Conservation (phyloP, 495 filamentous ascomycete genomes). For the Massariosphaeria phaeospora region DNA sequence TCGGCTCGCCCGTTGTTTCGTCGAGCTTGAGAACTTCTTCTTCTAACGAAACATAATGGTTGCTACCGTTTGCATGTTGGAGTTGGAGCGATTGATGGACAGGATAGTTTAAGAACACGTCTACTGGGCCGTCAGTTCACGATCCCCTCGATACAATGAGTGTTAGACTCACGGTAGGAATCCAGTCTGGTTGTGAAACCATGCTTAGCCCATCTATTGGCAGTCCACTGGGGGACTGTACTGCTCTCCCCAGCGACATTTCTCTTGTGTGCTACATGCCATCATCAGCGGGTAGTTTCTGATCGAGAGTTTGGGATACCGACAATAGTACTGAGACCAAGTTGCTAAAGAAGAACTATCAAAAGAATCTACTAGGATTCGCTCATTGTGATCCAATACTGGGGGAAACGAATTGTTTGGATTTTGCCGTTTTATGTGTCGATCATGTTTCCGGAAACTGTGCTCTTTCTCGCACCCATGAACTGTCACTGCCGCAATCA, state of each 20-base stretch:
- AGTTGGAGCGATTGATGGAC: neutral
- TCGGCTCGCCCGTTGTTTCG: conserved; percentile 2
- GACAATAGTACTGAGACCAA: conserved; percentile 32
- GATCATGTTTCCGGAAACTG: neutral
- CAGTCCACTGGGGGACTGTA: conserved; percentile 31
- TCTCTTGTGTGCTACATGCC: conserved; percentile 14
- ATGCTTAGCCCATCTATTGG: conserved; percentile 23
- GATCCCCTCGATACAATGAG: no score
- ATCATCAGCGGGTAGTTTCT: neutral
- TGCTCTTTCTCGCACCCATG: neutral
- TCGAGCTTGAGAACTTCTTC: neutral
- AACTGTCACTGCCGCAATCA: neutral
- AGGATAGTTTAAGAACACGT: neutral
- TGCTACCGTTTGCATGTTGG: neutral
- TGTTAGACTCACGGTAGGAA: conserved; percentile 21
- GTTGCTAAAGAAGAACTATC: conserved; percentile 25
- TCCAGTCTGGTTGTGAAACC: conserved; percentile 29
- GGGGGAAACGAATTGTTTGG: conserved; percentile 17
- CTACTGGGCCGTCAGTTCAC: no score
- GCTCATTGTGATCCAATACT: conserved; percentile 20
- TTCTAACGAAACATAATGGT: neutral
- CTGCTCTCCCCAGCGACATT: conserved; percentile 27
- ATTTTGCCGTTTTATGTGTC: conserved; percentile 12
- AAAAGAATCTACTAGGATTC: conserved; percentile 27
- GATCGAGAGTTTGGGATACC: neutral